These are phyloP conservation scores for Caryopteris hybrid DNA, from an alignment of 305 asterid species.

Conservation along the genomic window DNA sequence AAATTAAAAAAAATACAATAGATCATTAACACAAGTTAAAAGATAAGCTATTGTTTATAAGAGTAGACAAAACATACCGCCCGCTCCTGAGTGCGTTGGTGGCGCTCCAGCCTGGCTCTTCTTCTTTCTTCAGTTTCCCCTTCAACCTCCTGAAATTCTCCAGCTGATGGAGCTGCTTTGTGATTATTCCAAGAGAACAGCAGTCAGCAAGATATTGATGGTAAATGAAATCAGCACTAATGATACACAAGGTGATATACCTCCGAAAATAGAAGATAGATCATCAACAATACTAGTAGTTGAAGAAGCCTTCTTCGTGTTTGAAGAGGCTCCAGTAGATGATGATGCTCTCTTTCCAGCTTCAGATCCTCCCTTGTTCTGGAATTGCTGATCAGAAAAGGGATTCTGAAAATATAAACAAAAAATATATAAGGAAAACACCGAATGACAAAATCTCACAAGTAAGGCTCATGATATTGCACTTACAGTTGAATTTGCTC, in stretches of 20 bases:
- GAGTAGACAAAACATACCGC: conserved; percentile 51
- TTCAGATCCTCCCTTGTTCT: conserved; percentile 57
- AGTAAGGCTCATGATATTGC: not conserved
- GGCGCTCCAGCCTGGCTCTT: conserved; percentile 87
- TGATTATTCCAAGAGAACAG: conserved; percentile 21
- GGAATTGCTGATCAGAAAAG: conserved; percentile 58
- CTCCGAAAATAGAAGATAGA: conserved; percentile 89
- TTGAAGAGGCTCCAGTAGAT: conserved; percentile 60
- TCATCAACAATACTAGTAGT: conserved; percentile 83
- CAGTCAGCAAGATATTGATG: conserved; percentile 17
- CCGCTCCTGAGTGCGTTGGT: conserved; percentile 94
- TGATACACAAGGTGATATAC: conserved; percentile 30
- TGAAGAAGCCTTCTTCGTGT: conserved; percentile 74
- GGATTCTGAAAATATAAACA: conserved; percentile 51
- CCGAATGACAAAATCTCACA: not conserved
- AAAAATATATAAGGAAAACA: not conserved
- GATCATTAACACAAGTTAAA: conserved; percentile 3
- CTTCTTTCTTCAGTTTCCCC: conserved; percentile 99
- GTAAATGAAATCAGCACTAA: not conserved
- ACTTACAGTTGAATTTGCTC: conserved; percentile 74
- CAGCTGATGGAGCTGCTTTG: conserved; percentile 71
- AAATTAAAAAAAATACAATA: not conserved
- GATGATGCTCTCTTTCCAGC: conserved; percentile 60
- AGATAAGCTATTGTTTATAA: conserved; percentile 2
- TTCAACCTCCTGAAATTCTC: conserved; percentile 78